phyloP scores from a whole-genome alignment of 176 grass and related monocot genomes.

The Oropetium thomaeum region DNA sequence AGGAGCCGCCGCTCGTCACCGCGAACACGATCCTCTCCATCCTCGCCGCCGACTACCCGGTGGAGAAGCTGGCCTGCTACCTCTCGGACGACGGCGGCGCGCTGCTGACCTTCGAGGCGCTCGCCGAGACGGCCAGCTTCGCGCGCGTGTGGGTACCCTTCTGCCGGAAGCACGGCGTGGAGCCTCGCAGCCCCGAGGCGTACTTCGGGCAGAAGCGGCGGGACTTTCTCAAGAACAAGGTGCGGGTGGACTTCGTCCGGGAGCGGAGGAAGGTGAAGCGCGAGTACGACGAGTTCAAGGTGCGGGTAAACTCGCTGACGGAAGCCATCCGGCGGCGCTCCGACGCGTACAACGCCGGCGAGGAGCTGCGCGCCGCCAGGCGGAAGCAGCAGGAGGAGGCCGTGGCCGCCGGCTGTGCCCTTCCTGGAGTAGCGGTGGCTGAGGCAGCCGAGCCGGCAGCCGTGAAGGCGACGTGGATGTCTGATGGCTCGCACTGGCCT shows the following conservation, averaged over 20 bases:
- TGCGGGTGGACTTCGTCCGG: slow-evolving; percentile 69
- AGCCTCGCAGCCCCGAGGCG: slow-evolving; percentile 73
- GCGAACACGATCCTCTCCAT: slow-evolving; percentile 96
- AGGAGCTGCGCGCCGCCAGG: slow-evolving; percentile 59
- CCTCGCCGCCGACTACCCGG: slow-evolving; percentile 83
- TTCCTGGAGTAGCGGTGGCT: background rate
- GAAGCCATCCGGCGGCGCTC: slow-evolving; percentile 77
- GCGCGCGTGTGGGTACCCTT: slow-evolving; percentile 76
- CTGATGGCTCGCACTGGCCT: slow-evolving; percentile 82
- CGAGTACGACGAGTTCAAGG: slow-evolving; percentile 96
- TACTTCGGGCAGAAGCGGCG: slow-evolving; percentile 73
- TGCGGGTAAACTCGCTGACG: slow-evolving; percentile 60
- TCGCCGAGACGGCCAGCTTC: slow-evolving; percentile 84
- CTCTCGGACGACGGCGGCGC: slow-evolving; percentile 87
- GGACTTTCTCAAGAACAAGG: slow-evolving; percentile 83
- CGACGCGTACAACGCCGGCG: slow-evolving; percentile 85
- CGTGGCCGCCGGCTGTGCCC: slow-evolving; percentile 20
- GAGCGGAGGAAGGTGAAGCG: slow-evolving; percentile 87
- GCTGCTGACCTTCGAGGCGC: slow-evolving; percentile 83
- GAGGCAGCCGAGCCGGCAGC: slow-evolving; percentile 10
- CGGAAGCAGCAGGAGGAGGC: slow-evolving; percentile 49
- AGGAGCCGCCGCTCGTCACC: slow-evolving; percentile 87
- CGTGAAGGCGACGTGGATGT: slow-evolving; percentile 81
- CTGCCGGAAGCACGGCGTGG: slow-evolving; percentile 85
- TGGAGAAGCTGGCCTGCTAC: slow-evolving; percentile 94